A percentile compares a stretch with the other conserved stretches of the same genome.
phyloP scores from a whole-genome alignment of 768 basidiomycete genomes.

The Trametes cubensis region DNA sequence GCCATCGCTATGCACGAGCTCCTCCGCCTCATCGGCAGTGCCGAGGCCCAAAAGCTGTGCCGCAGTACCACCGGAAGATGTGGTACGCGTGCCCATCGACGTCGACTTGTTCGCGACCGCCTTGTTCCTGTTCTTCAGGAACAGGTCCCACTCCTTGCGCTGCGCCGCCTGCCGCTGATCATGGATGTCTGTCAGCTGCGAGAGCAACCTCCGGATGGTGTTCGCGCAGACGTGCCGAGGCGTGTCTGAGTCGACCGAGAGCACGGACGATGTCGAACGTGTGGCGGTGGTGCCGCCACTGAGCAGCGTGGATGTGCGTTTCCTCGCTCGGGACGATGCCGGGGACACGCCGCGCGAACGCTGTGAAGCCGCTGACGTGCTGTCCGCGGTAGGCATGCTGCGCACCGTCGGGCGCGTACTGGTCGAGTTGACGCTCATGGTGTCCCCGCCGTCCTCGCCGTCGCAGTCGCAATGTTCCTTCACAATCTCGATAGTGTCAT shows the following conservation, averaged over 20 bases:
- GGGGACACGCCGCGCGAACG: slow-evolving; percentile 44
- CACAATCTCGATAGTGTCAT: slow-evolving; percentile 40
- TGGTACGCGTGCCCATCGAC: slow-evolving; percentile 18
- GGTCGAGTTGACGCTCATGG: slow-evolving; percentile 25
- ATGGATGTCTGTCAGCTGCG: slow-evolving; percentile 79
- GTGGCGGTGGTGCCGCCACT: slow-evolving; percentile 29
- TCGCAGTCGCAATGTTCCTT: slow-evolving; percentile 47
- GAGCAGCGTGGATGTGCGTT: slow-evolving; percentile 46
- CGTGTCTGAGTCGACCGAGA: slow-evolving; percentile 60
- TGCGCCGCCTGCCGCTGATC: slow-evolving; percentile 72
- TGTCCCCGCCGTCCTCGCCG: slow-evolving; percentile 31
- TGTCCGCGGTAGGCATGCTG: slow-evolving; percentile 27
- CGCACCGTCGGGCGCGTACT: slow-evolving; percentile 30
- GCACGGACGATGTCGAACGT: slow-evolving; percentile 52
- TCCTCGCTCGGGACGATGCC: slow-evolving; percentile 53
- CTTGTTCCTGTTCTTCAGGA: slow-evolving; percentile 71
- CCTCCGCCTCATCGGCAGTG: slow-evolving; percentile 66
- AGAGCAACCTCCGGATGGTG: slow-evolving; percentile 73
- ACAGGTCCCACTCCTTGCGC: slow-evolving; percentile 85
- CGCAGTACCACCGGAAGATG: slow-evolving; percentile 42
- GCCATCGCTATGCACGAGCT: slow-evolving; percentile 79
- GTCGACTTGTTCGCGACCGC: slow-evolving; percentile 38
- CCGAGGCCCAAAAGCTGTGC: slow-evolving; percentile 73
- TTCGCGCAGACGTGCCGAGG: slow-evolving; percentile 77
- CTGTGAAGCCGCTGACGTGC: slow-evolving; percentile 25